phyloP scores from a whole-genome alignment of 768 basidiomycete species.

The Suillus subalutaceus region DNA sequence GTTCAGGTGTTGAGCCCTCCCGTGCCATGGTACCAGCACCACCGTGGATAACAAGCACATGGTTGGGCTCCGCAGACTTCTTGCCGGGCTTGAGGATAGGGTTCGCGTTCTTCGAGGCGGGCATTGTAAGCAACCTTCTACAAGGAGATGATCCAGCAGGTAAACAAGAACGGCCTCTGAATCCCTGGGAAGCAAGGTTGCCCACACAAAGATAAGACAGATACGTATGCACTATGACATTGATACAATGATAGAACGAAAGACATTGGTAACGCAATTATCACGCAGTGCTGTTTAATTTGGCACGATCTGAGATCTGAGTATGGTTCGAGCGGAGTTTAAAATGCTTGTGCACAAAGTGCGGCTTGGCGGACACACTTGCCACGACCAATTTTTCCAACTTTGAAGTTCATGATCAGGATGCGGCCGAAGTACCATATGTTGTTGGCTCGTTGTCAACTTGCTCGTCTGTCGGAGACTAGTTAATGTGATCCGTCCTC shows the following conservation, averaged over 20 bases:
- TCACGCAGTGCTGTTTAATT: too few species aligned
- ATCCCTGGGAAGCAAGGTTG: not conserved
- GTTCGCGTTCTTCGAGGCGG: constrained; percentile 1
- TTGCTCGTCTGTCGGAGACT: too few species aligned
- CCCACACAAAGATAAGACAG: not conserved
- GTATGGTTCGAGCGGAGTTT: not conserved
- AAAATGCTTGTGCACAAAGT: too few species aligned
- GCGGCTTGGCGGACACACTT: too few species aligned
- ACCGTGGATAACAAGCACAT: constrained; percentile 73
- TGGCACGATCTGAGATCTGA: not conserved
- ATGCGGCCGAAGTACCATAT: too few species aligned
- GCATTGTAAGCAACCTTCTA: constrained; percentile 1
- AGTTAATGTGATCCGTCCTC: too few species aligned
- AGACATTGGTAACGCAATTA: not conserved
- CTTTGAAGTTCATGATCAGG: too few species aligned
- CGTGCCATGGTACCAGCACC: constrained; percentile 75
- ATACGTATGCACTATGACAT: not conserved
- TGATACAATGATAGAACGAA: not conserved
- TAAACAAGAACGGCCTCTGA: not conserved
- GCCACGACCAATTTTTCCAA: too few species aligned
- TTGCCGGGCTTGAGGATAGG: constrained; percentile 10
- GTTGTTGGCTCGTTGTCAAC: too few species aligned
- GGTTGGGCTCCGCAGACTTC: constrained; percentile 18
- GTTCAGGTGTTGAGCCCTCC: constrained; percentile 58
- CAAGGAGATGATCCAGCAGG: not conserved